Evolutionary conservation across 2,329 filamentous ascomycete genomes (phyloP), one percentile per base, ranked within the genome.

Genomic region (Aspergillus sp.): DNA sequence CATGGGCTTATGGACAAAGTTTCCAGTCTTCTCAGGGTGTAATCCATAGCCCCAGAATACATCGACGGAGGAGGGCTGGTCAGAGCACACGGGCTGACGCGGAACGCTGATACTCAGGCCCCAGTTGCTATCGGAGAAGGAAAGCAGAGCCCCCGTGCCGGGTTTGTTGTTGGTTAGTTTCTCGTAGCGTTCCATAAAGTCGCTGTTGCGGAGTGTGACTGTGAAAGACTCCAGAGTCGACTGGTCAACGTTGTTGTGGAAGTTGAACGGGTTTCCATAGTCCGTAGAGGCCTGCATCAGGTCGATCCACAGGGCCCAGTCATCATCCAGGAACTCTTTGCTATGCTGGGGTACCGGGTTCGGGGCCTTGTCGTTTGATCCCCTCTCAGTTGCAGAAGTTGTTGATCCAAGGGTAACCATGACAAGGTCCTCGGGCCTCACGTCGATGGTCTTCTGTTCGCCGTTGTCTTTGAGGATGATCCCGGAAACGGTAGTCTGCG

Each of bases 31-130:
- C 2, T 70, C 67, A 1, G 74, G 73, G 36, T 74, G 71, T 19
- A 78, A 68, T 3, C 71, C 74, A 59, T 79, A 80, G 8, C 76
- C 74, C 73, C 76, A 77, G 54, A 79, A 67, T 17, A 78, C 74
- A 42, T 73, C 65, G 39, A 71, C 68, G 54, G 69, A 63, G 49
- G 57, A 51, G 1, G 69, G 68, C 60, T 80, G 78, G 38, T 72
- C 69, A 32, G 73, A 66, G 65, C 79, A 79, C 60, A 79, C 71
- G n/a, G 76, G 77, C 60, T 80, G 77, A 21, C 71, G 71, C 27
- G 76, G 76, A 58, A 80, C 67, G 2, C 74, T 75, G 64, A 77
- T 72, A 59, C 68, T 75, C 56, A 80, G 59, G 8, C 75, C 63
- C 78, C 78, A 80, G 25, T 68, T 70, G 59, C 72, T 77, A 57